Base-by-base conservation (phyloP, 2,329 filamentous ascomycete genomes). In the Polytolypa hystricis region DNA sequence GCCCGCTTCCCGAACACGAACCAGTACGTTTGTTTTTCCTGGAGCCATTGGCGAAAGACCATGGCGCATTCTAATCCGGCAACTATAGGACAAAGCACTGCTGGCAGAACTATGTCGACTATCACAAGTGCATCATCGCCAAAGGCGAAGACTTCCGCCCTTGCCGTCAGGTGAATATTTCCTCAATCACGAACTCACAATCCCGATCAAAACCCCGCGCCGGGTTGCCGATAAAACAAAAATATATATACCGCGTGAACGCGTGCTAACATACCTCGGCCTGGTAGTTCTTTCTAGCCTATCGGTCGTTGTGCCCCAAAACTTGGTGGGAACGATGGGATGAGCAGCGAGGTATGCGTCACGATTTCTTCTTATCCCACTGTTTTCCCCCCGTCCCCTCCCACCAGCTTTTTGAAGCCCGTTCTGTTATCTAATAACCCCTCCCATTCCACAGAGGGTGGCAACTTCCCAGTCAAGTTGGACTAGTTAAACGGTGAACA, bases 31-130 rank as follows among this genome's bases (percentile, higher is more conserved):
- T 33, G 34, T n/a, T 25, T 25, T 25, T n/a, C 21, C 21, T 7
- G 21, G 21, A 25, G 21, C 21, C 21, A 25, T n/a, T 25, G 21
- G n/a, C n/a, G n/a, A n/a, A n/a, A n/a, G n/a, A n/a, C n/a, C n/a
- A n/a, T n/a, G n/a, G n/a, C n/a, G n/a, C n/a, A n/a, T n/a, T n/a
- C 21, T 25, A 7, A 7, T 7, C 7, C 21, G n/a, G 21, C 15
- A 10, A 20, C 17, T n/a, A 31, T 36, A 71, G 67, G 66, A 79
- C 87, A 70, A 95, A 95, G 82, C 87, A 98, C 79, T 98, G 91
- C 84, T 98, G 91, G 91, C 93, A 98, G 68, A 98, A 98, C 78
- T 98, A 98, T 71, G 91, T 98, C 72, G 91, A 98, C 69, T 96
- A 98, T 77, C 84, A 98, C 80, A 98, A 98, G 78, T 98, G 91